Conservation (phyloP, 2,329 filamentous ascomycete genomes). For the Elsinoe batatas region DNA sequence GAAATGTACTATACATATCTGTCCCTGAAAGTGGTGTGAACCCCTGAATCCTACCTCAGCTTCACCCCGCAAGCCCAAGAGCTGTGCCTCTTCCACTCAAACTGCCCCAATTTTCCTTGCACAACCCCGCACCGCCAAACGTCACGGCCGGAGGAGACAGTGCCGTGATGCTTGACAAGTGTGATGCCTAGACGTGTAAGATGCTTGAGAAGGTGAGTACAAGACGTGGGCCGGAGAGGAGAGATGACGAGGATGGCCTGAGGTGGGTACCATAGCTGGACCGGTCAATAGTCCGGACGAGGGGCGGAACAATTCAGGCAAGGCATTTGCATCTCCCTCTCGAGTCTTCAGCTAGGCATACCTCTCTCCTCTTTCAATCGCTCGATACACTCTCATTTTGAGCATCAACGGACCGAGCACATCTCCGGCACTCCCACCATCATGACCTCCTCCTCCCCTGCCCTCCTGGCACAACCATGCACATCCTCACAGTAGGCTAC, state of each 20-base stretch:
- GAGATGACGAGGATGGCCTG: no score
- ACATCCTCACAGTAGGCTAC: conserved; percentile 37
- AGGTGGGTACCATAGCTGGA: no score
- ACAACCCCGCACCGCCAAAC: not conserved
- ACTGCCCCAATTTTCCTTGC: not conserved
- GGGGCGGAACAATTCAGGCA: no score
- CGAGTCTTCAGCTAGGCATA: no score
- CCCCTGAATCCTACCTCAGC: not conserved
- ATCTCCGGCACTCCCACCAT: not conserved
- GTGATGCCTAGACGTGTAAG: not conserved
- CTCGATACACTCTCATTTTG: no score
- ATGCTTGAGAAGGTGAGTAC: not conserved
- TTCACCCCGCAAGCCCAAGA: not conserved
- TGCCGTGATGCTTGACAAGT: not conserved
- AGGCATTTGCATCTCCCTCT: no score
- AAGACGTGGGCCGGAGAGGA: no score
- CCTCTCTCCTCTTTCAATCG: no score
- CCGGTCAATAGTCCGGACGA: no score
- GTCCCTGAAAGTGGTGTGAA: not conserved
- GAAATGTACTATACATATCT: not conserved
- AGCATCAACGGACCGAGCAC: not conserved
- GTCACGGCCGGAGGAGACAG: not conserved
- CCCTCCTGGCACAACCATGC: conserved; percentile 39
- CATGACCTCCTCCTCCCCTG: conserved; percentile 27
- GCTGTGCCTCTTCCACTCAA: not conserved